Evolutionary conservation across 2,329 filamentous ascomycete genomes (phyloP).

Genomic region (Ophiosphaerella narmari): DNA sequence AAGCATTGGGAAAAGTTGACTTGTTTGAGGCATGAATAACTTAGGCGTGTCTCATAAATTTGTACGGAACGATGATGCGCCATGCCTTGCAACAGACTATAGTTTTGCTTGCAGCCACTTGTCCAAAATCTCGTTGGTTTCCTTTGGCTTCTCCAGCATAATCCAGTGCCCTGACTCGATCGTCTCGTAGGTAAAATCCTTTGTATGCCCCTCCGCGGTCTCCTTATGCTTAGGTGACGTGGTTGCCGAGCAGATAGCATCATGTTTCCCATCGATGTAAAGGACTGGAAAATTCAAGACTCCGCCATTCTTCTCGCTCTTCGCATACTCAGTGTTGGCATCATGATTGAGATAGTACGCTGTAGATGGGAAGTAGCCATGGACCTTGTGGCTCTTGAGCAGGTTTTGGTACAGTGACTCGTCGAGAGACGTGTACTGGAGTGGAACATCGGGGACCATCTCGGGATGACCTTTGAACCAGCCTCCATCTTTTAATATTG

Average conservation of each 20-base stretch:
- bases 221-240: constrained; percentile 41
- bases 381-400: constrained; percentile 45
- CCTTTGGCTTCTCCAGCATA: constrained; percentile 31
- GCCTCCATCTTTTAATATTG: constrained; percentile 29
- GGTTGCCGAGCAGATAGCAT: constrained; percentile 40
- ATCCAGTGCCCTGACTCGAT: constrained; percentile 45
- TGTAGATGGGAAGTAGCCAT: constrained; percentile 47
- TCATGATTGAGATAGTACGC: constrained; percentile 53
- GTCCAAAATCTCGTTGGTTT: constrained; percentile 27
- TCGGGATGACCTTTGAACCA: constrained; percentile 38
- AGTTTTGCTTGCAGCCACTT: constrained; percentile 26
- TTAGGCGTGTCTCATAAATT: too few relatives aligned
- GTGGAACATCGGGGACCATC: constrained; percentile 36
- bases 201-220: constrained; percentile 40
- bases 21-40: too few relatives aligned
- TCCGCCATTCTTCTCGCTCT: constrained; percentile 43
- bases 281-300: constrained; percentile 44
- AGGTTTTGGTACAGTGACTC: constrained; percentile 32
- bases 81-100: neutral
- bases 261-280: constrained; percentile 47
- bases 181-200: constrained; percentile 51
- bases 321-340: constrained; percentile 49
- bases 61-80: too few relatives aligned
- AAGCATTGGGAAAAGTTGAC: too few relatives aligned
- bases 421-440: constrained; percentile 33